Conservation (phyloP, 2,329 filamentous ascomycete genomes). For the Emydomyces testavorans region DNA sequence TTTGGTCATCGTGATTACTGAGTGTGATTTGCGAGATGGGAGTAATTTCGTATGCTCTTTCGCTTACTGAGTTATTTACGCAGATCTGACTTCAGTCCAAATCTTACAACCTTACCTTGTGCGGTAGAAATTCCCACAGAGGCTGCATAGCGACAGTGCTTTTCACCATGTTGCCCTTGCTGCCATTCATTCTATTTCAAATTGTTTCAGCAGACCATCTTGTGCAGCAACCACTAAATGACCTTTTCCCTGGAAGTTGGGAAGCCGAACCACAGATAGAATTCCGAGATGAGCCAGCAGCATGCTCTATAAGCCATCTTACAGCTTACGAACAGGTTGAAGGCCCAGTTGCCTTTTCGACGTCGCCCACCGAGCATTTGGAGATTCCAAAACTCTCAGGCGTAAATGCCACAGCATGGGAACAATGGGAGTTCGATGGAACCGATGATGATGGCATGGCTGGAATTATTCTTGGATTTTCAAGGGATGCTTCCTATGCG, state of each 20-base stretch:
- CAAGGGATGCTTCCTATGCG: constrained; percentile 24
- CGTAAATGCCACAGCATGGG: constrained; percentile 21
- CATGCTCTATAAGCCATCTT: constrained; percentile 4
- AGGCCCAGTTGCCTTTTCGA: constrained; percentile 4
- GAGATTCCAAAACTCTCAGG: constrained; percentile 18
- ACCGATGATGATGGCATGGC: constrained; percentile 19
- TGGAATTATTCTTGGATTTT: constrained; percentile 23
- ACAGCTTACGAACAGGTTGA: constrained; percentile 7
- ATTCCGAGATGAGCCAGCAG: not conserved
- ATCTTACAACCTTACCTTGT: too few species aligned
- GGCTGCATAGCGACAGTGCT: not conserved
- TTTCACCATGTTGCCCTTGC: not conserved
- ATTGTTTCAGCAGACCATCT: not conserved
- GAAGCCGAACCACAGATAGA: not conserved
- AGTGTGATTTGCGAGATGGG: too few species aligned
- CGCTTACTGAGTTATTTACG: too few species aligned
- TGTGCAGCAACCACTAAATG: not conserved
- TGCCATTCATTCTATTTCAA: not conserved
- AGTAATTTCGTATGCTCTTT: not conserved
- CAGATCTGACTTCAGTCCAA: too few species aligned
- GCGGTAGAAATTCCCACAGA: too few species aligned
- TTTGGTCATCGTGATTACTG: not conserved
- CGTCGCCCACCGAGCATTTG: constrained; percentile 8
- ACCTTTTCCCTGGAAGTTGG: constrained; percentile 2
- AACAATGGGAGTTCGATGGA: constrained; percentile 27